These are phyloP conservation scores for Limtongia smithiae DNA, from an alignment of 805 yeast genomes.

Conservation along the genomic window DNA sequence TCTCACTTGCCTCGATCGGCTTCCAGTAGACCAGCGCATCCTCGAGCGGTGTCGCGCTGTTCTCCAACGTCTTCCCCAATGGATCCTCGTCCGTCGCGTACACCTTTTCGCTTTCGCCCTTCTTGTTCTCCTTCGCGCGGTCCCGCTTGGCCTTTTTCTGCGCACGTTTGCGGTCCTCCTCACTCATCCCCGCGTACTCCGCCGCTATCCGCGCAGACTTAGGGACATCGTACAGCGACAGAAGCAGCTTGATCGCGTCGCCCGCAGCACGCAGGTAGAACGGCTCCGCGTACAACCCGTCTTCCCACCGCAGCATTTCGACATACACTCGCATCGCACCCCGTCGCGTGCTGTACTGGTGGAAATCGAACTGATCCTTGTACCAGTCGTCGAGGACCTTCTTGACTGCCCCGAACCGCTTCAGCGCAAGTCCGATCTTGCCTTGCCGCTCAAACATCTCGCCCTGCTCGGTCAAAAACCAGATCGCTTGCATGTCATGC, in stretches of 20 bases:
- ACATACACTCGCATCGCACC: conserved; percentile 86
- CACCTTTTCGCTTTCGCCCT: conserved; percentile 34
- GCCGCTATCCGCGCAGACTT: conserved; percentile 19
- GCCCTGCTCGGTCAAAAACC: conserved; percentile 84
- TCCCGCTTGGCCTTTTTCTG: conserved; percentile 42
- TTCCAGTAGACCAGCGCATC: conserved; percentile 43
- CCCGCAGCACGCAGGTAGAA: conserved; percentile 60
- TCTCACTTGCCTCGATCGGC: conserved; percentile 30
- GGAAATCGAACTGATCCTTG: conserved; percentile 91
- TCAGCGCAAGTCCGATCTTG: conserved; percentile 67
- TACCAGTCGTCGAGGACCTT: conserved; percentile 63
- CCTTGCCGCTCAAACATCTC: conserved; percentile 71
- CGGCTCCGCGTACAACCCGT: conserved; percentile 63
- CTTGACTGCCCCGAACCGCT: conserved; percentile 66
- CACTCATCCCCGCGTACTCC: conserved; percentile 34
- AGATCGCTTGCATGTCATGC: conserved; percentile 83
- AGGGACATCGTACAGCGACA: conserved; percentile 40
- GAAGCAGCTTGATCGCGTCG: conserved; percentile 59
- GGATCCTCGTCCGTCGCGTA: conserved; percentile 46
- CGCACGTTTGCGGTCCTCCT: conserved; percentile 35
- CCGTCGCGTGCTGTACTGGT: conserved; percentile 81
- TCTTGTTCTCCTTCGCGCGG: conserved; percentile 46
- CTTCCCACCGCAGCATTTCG: conserved; percentile 79
- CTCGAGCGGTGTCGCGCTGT: conserved; percentile 42
- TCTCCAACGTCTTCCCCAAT: conserved; percentile 44